Evolutionary conservation across 352 stramenopile genomes (phyloP).

Genomic region (Phytopythium chamaehyphon): DNA sequence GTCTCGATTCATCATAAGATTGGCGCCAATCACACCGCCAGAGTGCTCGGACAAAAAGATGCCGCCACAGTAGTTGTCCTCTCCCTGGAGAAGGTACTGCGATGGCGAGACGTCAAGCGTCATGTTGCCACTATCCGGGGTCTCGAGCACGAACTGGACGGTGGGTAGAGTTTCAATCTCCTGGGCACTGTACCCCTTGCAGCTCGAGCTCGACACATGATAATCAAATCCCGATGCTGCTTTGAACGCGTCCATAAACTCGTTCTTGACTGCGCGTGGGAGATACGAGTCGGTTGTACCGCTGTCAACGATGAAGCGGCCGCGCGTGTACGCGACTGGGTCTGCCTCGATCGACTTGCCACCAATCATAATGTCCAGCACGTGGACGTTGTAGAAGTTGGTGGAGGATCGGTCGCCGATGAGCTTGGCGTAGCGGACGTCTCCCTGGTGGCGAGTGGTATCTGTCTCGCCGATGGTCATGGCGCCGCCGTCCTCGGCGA

Average conservation of each 20-base stretch:
- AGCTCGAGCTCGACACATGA: conserved; percentile 29
- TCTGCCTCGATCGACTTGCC: conserved; percentile 54
- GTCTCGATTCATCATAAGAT: conserved; percentile 80
- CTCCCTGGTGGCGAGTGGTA: conserved; percentile 38
- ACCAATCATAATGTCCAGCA: conserved; percentile 65
- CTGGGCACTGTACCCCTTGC: conserved; percentile 47
- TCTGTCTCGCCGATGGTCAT: conserved; percentile 66
- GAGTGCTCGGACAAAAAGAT: conserved; percentile 68
- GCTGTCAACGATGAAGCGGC: conserved; percentile 82
- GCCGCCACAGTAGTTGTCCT: conserved; percentile 49
- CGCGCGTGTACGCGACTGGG: conserved; percentile 28
- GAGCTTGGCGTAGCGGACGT: conserved; percentile 59
- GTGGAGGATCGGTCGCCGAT: conserved; percentile 29
- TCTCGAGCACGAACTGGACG: conserved; percentile 67
- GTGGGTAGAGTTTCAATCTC: conserved; percentile 51
- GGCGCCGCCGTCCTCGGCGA: conserved; percentile 54
- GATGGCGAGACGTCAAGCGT: conserved; percentile 52
- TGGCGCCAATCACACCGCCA: conserved; percentile 77
- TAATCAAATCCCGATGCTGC: conserved; percentile 46
- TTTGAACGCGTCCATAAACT: conserved; percentile 61
- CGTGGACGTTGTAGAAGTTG: conserved; percentile 66
- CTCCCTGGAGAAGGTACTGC: conserved; percentile 58
- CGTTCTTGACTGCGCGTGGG: conserved; percentile 35
- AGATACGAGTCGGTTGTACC: conserved; percentile 84
- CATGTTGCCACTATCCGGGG: conserved; percentile 49